phyloP scores from a whole-genome alignment of 176 grass and related monocot species.

The Avena eriantha region DNA sequence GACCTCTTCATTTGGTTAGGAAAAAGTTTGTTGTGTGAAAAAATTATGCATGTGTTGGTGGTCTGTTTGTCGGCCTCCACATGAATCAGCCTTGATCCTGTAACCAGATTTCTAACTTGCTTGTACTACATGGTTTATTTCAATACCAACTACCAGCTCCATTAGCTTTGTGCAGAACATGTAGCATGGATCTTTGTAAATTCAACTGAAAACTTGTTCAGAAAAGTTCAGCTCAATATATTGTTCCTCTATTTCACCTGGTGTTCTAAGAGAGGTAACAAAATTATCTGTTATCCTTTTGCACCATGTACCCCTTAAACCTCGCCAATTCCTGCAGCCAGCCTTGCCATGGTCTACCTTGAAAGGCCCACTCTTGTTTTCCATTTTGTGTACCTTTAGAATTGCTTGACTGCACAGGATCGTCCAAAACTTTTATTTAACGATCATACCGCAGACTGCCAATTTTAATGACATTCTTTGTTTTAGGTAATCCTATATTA shows the following conservation, averaged over 20 bases:
- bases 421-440: neutral
- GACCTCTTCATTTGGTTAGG: neutral
- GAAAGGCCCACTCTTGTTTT: constrained; percentile 4
- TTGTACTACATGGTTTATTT: neutral
- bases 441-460: neutral
- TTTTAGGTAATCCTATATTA: neutral
- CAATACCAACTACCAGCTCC: neutral
- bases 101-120: neutral
- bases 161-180: neutral
- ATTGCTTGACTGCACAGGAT: constrained; percentile 8
- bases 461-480: neutral
- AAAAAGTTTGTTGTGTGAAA: neutral
- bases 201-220: neutral
- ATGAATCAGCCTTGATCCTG: neutral
- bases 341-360: neutral
- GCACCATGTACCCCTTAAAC: neutral
- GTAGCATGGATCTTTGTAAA: neutral
- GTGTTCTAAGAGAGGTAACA: neutral
- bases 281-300: neutral
- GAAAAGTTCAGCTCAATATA: neutral
- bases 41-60: neutral
- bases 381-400: neutral
- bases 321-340: neutral
- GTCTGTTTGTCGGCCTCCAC: neutral
- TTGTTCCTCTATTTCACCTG: neutral